A percentile compares a stretch with the other conserved stretches of the same genome.
Conservation (phyloP, 352 stramenopile genomes). For the Pythium chondricola region DNA sequence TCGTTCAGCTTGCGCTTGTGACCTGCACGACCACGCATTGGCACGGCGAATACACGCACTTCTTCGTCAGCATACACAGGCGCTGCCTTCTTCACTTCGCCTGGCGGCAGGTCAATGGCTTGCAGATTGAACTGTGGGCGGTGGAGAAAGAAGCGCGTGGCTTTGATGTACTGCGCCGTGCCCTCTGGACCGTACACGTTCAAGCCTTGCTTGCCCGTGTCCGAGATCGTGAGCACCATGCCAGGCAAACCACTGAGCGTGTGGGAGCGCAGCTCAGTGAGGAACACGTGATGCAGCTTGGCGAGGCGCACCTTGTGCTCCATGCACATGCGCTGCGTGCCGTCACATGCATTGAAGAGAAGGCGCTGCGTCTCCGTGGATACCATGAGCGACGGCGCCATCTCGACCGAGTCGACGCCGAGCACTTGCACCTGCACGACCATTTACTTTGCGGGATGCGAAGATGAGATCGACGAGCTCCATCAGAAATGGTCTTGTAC, state of each 20-base stretch:
- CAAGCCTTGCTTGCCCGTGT: constrained; percentile 75
- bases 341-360: constrained; percentile 88
- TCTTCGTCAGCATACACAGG: constrained; percentile 47
- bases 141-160: constrained; percentile 82
- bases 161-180: constrained; percentile 61
- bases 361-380: constrained; percentile 59
- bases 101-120: constrained; percentile 25
- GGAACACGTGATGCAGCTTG: constrained; percentile 80
- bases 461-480: neutral
- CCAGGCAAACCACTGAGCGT: constrained; percentile 80
- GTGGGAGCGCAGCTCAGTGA: constrained; percentile 74
- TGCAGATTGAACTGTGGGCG: constrained; percentile 55
- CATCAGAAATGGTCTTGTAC: neutral
- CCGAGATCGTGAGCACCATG: constrained; percentile 87
- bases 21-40: constrained; percentile 25
- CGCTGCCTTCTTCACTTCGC: neutral
- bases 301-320: constrained; percentile 86
- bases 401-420: constrained; percentile 69
- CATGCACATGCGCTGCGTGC: constrained; percentile 87
- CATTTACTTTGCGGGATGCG: constrained; percentile 26
- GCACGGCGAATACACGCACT: constrained; percentile 41
- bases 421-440: constrained; percentile 73
- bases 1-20: constrained; percentile 59
- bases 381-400: constrained; percentile 62
- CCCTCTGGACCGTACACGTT: constrained; percentile 62